Evolutionary conservation across 257 asterid species (phyloP), one percentile per base, ranked within the genome.

Genomic region (Pogostemon cablin): DNA sequence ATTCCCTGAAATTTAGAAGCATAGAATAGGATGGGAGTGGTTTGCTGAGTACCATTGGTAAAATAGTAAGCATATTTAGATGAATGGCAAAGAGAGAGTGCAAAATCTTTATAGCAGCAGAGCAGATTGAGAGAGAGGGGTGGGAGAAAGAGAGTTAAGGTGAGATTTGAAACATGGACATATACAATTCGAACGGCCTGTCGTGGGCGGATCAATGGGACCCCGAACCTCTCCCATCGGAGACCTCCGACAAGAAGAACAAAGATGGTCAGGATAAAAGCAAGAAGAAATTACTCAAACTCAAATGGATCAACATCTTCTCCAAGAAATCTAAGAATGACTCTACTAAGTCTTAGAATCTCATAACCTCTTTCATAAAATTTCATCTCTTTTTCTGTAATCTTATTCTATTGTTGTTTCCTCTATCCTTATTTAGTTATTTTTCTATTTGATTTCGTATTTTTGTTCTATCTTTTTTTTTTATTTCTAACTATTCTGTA

Each of bases 201-300:
- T 88, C 97, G 7, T 92, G 98, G 98, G 97, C 98, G 5, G 98
- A 92, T 64, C 97, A 92, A 48, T 92, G 98, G 98, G 97, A 86
- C 68, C 97, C 97, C 3, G 85, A 90, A 32, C 95, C 97, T 43
- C 65, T 82, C 6, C 84, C 90, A 15, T 72, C 86, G 0, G 85
- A 80, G 50, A 52, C 75, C n/a, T 72, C 70, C 1, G 78, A 78
- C 54, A 79, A 76, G 70, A 82, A 79, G 57, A 15, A 15, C 15
- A 69, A 68, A 63, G 72, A 84, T 12, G 83, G 79, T 42, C 57
- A 80, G 10, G 67, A 56, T 34, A 83, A 85, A 77, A 56, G 68
- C 71, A 85, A 75, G 76, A 87, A 81, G 88, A 88, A 91, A 82
- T 43, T 85, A 3, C 73, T 82, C 68, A 78, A 68, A 65, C 72